Conservation (phyloP, 768 basidiomycete species). For the Leccinum broughii region DNA sequence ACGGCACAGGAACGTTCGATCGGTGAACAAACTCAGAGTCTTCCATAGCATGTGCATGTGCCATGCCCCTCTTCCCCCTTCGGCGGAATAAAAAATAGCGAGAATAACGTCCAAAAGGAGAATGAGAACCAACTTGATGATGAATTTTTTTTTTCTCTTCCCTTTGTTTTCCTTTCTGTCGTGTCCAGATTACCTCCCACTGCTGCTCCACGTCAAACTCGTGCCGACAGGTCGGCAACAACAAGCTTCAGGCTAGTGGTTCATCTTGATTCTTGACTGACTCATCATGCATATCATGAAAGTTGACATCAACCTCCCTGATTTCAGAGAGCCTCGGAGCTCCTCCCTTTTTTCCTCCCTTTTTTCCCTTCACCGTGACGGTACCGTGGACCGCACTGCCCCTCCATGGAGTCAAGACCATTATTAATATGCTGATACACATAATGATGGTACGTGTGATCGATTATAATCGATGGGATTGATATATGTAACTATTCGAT, state of each 20-base stretch:
- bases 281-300: neutral
- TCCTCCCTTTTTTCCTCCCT: neutral
- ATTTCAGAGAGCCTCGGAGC: neutral
- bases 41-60: neutral
- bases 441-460: neutral
- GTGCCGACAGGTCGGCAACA: neutral
- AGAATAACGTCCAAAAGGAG: neutral
- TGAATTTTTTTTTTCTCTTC: neutral
- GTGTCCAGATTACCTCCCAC: neutral
- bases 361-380: neutral
- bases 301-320: neutral
- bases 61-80: neutral
- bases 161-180: neutral
- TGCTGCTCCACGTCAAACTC: neutral
- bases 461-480: neutral
- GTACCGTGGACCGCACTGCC: neutral
- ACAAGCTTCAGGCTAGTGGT: neutral
- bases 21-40: neutral
- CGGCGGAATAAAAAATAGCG: neutral
- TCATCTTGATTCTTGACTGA: neutral
- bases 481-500: neutral
- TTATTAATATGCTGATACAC: neutral
- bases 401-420: neutral
- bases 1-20: neutral
- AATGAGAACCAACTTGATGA: neutral